Conservation (phyloP, 306 rosid species). For the Citrullus mucosospermus region DNA sequence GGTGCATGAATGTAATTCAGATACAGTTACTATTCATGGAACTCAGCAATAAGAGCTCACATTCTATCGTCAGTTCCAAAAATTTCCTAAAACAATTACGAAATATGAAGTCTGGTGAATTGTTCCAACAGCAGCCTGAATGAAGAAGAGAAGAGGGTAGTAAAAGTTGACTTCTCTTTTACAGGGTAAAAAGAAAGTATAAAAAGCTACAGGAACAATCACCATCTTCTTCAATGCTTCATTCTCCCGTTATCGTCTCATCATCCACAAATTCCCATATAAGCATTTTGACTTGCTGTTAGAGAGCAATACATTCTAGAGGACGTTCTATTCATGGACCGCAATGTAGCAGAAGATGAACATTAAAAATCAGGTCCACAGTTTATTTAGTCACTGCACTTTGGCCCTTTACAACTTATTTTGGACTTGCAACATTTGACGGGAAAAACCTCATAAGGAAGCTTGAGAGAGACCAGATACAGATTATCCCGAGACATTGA, state of each 20-base stretch:
- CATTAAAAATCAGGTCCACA: background rate
- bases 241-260: background rate
- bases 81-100: background rate
- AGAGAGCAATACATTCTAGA: background rate
- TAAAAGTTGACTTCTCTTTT: background rate
- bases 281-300: background rate
- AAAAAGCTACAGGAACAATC: background rate
- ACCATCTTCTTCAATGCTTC: constrained; percentile 4
- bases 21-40: background rate
- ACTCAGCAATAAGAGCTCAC: background rate
- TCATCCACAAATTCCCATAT: background rate
- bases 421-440: constrained; percentile 17
- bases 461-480: constrained; percentile 97
- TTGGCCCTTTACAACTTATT: background rate
- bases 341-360: background rate
- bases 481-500: constrained; percentile 81
- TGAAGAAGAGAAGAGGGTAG: background rate
- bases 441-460: constrained; percentile 77
- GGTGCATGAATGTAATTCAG: background rate
- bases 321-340: background rate
- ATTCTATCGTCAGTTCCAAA: background rate
- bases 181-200: background rate
- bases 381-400: background rate
- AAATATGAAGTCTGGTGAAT: background rate
- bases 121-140: background rate